phyloP scores from a whole-genome alignment of 768 basidiomycete genomes.

The Rhizopogon roseolus region DNA sequence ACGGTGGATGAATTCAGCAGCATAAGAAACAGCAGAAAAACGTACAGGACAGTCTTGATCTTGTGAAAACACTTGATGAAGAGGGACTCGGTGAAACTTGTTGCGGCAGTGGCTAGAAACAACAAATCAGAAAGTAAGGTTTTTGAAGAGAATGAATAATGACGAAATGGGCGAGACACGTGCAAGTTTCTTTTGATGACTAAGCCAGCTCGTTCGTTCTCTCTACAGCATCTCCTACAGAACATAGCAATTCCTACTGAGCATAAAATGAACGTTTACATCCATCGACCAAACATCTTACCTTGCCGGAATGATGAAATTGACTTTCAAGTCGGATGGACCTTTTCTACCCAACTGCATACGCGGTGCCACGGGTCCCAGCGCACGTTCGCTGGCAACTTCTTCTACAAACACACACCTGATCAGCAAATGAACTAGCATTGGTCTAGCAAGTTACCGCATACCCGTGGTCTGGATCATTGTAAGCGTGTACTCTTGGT shows the following conservation, averaged over 20 bases:
- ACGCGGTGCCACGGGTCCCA: slow-evolving; percentile 29
- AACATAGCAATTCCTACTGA: background rate
- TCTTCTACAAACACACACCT: slow-evolving; percentile 8
- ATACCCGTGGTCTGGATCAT: background rate
- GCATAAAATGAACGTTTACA: background rate
- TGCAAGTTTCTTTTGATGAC: slow-evolving; percentile 24
- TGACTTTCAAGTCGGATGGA: slow-evolving; percentile 6
- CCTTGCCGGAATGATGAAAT: slow-evolving; percentile 10
- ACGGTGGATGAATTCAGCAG: background rate
- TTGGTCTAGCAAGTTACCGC: too few species aligned
- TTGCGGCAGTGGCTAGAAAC: background rate
- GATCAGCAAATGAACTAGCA: background rate
- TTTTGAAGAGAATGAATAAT: slow-evolving; percentile 12
- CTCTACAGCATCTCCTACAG: background rate
- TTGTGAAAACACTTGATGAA: slow-evolving; percentile 2
- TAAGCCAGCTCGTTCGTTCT: slow-evolving; percentile 16
- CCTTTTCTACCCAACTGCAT: slow-evolving; percentile 23
- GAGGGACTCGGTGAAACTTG: too few species aligned
- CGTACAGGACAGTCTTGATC: background rate
- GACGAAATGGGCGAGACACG: slow-evolving; percentile 32
- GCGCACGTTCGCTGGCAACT: slow-evolving; percentile 29
- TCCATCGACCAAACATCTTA: slow-evolving; percentile 3
- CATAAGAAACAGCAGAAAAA: background rate
- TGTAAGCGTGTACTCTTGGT: background rate
- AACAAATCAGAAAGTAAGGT: slow-evolving; percentile 6